Evolutionary conservation across 129 eudicot genomes (phyloP), one percentile per base, ranked within the genome.

Genomic region (Arctium lappa): DNA sequence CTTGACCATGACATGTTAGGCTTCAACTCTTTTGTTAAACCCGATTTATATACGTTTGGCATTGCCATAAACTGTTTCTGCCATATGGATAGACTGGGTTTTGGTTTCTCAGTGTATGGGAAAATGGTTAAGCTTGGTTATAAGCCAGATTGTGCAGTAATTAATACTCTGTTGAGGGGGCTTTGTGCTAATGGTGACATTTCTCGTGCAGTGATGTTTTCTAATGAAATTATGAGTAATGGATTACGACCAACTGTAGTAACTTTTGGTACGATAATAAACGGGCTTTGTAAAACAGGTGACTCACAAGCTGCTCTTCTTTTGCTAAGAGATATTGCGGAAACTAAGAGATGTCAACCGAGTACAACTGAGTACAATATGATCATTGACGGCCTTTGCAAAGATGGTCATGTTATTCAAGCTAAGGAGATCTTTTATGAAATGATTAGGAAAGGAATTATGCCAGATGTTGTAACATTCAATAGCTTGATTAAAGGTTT

Each of bases 31-130:
- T 15, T 29, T 36, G 78, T 80, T 53, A 80, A 69, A 48, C 80
- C 81, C 22, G 72, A 85, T 75, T 11, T 81, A 10, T 81, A 76
- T 42, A 81, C 88, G 1, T 85, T 85, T 76, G 60, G 82, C 46
- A 76, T 85, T 53, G 85, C 88, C 46, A 85, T 85, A 22, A 85
- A 81, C 68, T 80, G 88, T 33, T 85, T 76, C 2, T 81, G 88
- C 42, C 85, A 76, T 71, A 75, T 81, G 82, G 73, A 18, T 37
- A 15, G 40, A 68, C 75, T 81, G 38, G 82, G 76, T 72, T 72
- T 81, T 3, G 85, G 88, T 66, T 85, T 85, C 56, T 71, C 82
- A 1, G 76, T 85, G 44, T 85, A 79, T 68, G 88, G 88, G 30
- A 85, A 80, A 15, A 46, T 80, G 77, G 3, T 85, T 18, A 80